Base-by-base conservation (phyloP, 164 flowering plant genomes). In the Sedum album region DNA sequence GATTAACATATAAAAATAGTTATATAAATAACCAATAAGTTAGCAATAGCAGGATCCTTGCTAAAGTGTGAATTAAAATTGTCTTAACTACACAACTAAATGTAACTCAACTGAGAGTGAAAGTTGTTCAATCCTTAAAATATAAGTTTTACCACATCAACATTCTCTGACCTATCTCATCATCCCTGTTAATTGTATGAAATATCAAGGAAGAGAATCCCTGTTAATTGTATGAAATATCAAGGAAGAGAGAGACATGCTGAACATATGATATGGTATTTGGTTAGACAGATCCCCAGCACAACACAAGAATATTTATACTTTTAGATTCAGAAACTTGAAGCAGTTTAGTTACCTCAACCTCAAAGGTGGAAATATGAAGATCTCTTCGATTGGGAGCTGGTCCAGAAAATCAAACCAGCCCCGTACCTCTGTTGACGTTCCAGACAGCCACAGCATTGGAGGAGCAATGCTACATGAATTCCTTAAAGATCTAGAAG, bases 381-480 rank as follows among this genome's bases (percentile, higher is more conserved):
- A 70, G 71, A 69, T 69, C 48, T n/a, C 82, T 60, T 76, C 82
- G 4, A 38, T 64, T 26, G 75, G 79, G 7, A 70, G 76, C 79
- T 68, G 77, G 70, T 70, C 88, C 36, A 76, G 67, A 71, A 62
- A 60, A 14, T 78, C 84, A 26, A 72, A 39, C 41, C 75, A 75
- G 75, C 71, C 82, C 67, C 74, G 79, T n/a, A 48, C 66, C 18
- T 79, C 73, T 31, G 82, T 79, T 28, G 46, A 72, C 6, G 74
- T 75, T 42, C 44, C 77, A 65, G 70, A 71, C 28, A 78, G 74
- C 6, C 73, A 72, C 31, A 82, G 81, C 20, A 78, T 78, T 20
- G 93, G 91, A 9, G 91, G 95, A 3, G 89, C 89, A 84, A 93
- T 91, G 97, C 76, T 93, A 72, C 96, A 96, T 15, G 41, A 82